Evolutionary conservation across 306 rosid species (phyloP).

Genomic region (Medicago lupulina): DNA sequence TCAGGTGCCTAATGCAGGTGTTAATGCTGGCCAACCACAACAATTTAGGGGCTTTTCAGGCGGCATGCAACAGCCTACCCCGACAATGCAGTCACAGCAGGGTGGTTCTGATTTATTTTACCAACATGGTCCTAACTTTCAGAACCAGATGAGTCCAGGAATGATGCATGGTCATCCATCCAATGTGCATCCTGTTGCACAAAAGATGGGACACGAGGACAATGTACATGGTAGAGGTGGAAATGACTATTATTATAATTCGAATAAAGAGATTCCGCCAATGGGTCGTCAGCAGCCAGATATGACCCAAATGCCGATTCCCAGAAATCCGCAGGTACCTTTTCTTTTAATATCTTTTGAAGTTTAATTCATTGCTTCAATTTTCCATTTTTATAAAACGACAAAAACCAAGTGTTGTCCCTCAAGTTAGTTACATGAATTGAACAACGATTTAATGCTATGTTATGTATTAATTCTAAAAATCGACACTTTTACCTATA

Average conservation of each 20-base stretch:
- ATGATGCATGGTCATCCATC: constrained; percentile 72
- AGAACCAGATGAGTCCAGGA: constrained; percentile 71
- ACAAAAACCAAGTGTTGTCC: not conserved
- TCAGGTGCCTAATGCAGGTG: constrained; percentile 63
- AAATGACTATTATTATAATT: constrained; percentile 67
- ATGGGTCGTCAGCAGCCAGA: constrained; percentile 72
- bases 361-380: not conserved
- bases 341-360: not conserved
- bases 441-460: not conserved
- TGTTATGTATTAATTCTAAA: not conserved
- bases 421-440: not conserved
- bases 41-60: constrained; percentile 64
- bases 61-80: constrained; percentile 60
- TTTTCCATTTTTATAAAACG: not conserved
- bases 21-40: constrained; percentile 66
- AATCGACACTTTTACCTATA: constrained; percentile 3
- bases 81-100: constrained; percentile 67
- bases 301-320: constrained; percentile 69
- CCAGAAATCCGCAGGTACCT: constrained; percentile 79
- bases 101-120: constrained; percentile 64
- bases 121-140: constrained; percentile 71
- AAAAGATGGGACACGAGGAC: constrained; percentile 64
- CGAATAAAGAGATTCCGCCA: constrained; percentile 65
- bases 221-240: constrained; percentile 64
- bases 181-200: constrained; percentile 59